These are phyloP conservation scores for Globisporangium nagaii DNA, from an alignment of 352 stramenopile species.

Conservation along the genomic window DNA sequence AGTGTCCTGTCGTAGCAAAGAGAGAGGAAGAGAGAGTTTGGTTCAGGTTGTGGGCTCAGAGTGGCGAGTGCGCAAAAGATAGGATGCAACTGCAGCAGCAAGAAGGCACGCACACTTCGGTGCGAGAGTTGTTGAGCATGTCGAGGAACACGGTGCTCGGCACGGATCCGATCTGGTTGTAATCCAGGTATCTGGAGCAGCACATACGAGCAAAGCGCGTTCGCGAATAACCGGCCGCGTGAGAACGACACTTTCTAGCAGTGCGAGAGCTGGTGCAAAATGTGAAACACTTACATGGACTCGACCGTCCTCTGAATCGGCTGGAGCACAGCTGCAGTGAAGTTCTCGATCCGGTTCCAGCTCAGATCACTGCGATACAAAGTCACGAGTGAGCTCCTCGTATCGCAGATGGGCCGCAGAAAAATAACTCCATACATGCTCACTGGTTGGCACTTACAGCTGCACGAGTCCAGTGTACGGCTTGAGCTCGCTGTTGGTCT, in stretches of 20 bases:
- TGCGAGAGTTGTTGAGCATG: slow-evolving; percentile 34
- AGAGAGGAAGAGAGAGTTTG: not conserved
- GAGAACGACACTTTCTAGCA: not conserved
- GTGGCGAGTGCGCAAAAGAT: not conserved
- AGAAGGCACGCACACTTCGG: slow-evolving; percentile 34
- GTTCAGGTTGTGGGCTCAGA: not conserved
- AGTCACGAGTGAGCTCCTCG: no score
- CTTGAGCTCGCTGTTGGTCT: slow-evolving; percentile 38
- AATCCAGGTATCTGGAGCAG: slow-evolving; percentile 39
- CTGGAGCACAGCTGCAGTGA: slow-evolving; percentile 41
- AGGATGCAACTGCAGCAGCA: not conserved
- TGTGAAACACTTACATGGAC: slow-evolving; percentile 32
- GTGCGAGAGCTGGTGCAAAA: not conserved
- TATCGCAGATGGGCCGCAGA: no score
- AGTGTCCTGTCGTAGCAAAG: slow-evolving; percentile 25
- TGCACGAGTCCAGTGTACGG: slow-evolving; percentile 34
- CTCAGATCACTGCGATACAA: slow-evolving; percentile 37
- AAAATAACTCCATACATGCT: no score
- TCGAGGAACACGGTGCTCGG: slow-evolving; percentile 46
- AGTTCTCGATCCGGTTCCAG: slow-evolving; percentile 52
- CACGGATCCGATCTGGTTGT: slow-evolving; percentile 55
- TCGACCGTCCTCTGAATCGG: slow-evolving; percentile 40
- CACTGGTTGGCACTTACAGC: slow-evolving; percentile 27
- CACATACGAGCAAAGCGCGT: not conserved
- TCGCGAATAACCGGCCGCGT: not conserved